Base-by-base conservation (phyloP, 768 basidiomycete genomes). In the Dendrothele bispora region DNA sequence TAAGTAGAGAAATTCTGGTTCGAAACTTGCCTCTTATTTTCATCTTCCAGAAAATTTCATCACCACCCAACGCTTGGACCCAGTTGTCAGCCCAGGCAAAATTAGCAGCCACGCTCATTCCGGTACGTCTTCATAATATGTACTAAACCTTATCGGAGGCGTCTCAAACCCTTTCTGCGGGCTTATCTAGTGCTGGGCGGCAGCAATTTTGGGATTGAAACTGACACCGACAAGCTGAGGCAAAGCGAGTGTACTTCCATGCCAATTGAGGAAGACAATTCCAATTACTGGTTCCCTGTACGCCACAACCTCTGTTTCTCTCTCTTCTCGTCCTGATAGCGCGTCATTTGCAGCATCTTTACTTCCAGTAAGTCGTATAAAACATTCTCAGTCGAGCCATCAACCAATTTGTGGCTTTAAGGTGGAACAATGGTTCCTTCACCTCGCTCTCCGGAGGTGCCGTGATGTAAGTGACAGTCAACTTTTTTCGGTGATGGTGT, bases 191-290 rank as follows among this genome's bases (percentile, higher is more conserved):
- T 78, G 42, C 56, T 77, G 44, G 79, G 79, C 25, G 78, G 79
- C 4, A 78, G 75, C 63, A 78, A 78, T 54, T 78, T 80, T 60
- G 64, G 74, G 34, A 57, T 69, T 50, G 55, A 56, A 27, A 68
- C 68, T 27, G 68, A 64, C 53, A 78, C 78, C 1, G 65, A 66
- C 11, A 51, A 45, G 8, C 66, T 81, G 21, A 65, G 73, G 32
- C 49, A 73, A 48, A 79, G 78, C 54, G 52, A 72, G 55, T 81
- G 79, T 55, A 74, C 77, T 2, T 75, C 78, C n/a, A 66, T 74
- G 48, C 78, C 77, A 30, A 79, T 81, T 56, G 64, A 67, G 14
- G 63, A 81, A 61, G 78, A 79, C 62, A 76, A 79, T 53, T 78
- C 74, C 17, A 70, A 66, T 42, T 80, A 79, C 51, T 79, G 78